Evolutionary conservation across 177 flowering plant species (phyloP).

Genomic region (Vitis hybrid): DNA sequence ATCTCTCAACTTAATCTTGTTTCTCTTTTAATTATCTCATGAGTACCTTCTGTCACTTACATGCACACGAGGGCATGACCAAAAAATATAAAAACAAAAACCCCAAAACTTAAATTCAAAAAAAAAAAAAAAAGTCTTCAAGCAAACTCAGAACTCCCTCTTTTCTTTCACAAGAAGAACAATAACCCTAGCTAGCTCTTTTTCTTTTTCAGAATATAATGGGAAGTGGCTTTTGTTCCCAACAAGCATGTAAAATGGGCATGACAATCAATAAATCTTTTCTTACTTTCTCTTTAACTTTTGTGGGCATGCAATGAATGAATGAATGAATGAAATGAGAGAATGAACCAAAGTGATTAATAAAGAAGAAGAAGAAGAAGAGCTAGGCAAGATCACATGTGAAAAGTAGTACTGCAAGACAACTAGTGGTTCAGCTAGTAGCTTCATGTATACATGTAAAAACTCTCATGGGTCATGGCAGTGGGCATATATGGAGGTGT

Average conservation of each 20-base stretch:
- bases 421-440: conserved; percentile 22
- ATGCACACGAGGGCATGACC: too few relatives aligned
- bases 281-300: conserved; percentile 6
- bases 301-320: conserved; percentile 14
- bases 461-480: too few relatives aligned
- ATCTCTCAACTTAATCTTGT: too few relatives aligned
- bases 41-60: too few relatives aligned
- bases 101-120: too few relatives aligned
- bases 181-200: neutral
- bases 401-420: conserved; percentile 10
- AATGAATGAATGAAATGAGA: neutral
- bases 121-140: too few relatives aligned
- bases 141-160: too few relatives aligned
- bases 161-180: too few relatives aligned
- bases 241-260: conserved; percentile 13
- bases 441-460: conserved; percentile 16
- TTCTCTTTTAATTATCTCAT: too few relatives aligned
- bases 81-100: too few relatives aligned
- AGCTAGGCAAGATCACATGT: conserved; percentile 10
- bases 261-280: conserved; percentile 7
- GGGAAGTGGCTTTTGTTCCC: conserved; percentile 17
- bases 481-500: too few relatives aligned
- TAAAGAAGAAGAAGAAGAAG: neutral
- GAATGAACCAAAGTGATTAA: neutral
- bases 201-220: conserved; percentile 2